Conservation (phyloP, 148 eudicot species). For the Persicaria tinctoria region DNA sequence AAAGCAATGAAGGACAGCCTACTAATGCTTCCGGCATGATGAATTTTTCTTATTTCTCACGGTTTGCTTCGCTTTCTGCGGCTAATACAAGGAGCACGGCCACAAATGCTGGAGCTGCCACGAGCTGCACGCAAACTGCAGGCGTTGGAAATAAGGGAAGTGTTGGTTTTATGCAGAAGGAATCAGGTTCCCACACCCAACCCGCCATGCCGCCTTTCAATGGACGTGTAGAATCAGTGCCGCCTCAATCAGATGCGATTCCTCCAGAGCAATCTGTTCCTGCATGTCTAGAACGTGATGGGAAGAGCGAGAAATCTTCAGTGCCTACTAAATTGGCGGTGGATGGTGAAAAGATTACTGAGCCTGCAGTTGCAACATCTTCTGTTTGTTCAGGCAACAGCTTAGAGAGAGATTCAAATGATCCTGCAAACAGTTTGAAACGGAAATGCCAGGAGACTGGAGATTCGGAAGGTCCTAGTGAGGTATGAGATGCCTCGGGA, state of each 20-base stretch:
- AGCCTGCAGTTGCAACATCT: slow-evolving; percentile 55
- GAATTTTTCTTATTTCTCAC: slow-evolving; percentile 66
- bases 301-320: slow-evolving; percentile 18
- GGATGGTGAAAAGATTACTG: slow-evolving; percentile 32
- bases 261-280: slow-evolving; percentile 22
- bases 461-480: slow-evolving; percentile 75
- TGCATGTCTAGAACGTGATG: slow-evolving; percentile 17
- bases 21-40: slow-evolving; percentile 35
- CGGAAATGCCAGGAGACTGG: slow-evolving; percentile 58
- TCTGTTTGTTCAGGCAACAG: slow-evolving; percentile 90
- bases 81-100: slow-evolving; percentile 25
- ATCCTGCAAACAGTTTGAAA: slow-evolving; percentile 43
- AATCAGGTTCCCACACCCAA: slow-evolving; percentile 20
- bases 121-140: slow-evolving; percentile 24
- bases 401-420: slow-evolving; percentile 62
- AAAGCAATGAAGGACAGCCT: slow-evolving; percentile 34
- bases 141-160: slow-evolving; percentile 25
- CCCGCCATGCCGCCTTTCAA: slow-evolving; percentile 16
- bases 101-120: slow-evolving; percentile 11
- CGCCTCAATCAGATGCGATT: slow-evolving; percentile 16
- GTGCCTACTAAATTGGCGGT: slow-evolving; percentile 23
- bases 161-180: slow-evolving; percentile 26
- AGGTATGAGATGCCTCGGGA: slow-evolving; percentile 26
- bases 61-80: slow-evolving; percentile 41
- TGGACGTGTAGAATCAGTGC: slow-evolving; percentile 8